A percentile compares a stretch with the other conserved stretches of the same genome.
Evolutionary conservation across 768 basidiomycete genomes (phyloP).

Genomic region (Boletus tomentosulus): DNA sequence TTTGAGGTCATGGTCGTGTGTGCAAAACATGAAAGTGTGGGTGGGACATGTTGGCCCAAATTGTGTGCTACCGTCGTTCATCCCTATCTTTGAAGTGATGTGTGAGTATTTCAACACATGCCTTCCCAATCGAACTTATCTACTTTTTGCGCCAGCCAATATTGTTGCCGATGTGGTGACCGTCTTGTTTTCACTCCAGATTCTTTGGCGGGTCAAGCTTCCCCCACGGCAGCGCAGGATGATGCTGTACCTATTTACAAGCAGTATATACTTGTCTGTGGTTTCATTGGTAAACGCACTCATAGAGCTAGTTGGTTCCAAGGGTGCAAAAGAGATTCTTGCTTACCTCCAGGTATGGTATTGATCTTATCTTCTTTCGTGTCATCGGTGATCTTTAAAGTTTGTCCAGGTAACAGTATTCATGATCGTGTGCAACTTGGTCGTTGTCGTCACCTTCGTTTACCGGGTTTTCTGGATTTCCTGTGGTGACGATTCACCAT

Average conservation of each 20-base stretch:
- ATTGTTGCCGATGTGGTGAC: slow-evolving; percentile 1
- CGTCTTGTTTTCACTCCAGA: slow-evolving; percentile 4
- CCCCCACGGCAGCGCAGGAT: slow-evolving; percentile 13
- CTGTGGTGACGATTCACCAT: background rate
- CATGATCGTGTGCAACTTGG: background rate
- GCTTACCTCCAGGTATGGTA: background rate
- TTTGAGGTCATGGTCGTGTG: slow-evolving; percentile 9
- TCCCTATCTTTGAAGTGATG: slow-evolving; percentile 1
- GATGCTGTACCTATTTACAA: slow-evolving; percentile 13
- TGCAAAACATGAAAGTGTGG: too few species aligned
- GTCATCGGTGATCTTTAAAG: background rate
- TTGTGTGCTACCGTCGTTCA: background rate
- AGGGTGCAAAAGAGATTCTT: background rate
- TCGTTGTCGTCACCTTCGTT: background rate
- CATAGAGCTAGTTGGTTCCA: background rate
- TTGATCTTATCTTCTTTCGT: background rate
- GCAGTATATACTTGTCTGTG: slow-evolving; percentile 6
- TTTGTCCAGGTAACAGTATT: background rate
- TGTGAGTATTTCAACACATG: background rate
- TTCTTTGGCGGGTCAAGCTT: slow-evolving; percentile 16
- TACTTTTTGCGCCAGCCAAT: background rate
- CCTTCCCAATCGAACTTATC: background rate
- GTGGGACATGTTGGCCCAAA: background rate
- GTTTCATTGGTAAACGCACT: slow-evolving; percentile 2
- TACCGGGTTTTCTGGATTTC: background rate